phyloP scores from a whole-genome alignment of 768 basidiomycete species.

The Lyophyllum semitale region DNA sequence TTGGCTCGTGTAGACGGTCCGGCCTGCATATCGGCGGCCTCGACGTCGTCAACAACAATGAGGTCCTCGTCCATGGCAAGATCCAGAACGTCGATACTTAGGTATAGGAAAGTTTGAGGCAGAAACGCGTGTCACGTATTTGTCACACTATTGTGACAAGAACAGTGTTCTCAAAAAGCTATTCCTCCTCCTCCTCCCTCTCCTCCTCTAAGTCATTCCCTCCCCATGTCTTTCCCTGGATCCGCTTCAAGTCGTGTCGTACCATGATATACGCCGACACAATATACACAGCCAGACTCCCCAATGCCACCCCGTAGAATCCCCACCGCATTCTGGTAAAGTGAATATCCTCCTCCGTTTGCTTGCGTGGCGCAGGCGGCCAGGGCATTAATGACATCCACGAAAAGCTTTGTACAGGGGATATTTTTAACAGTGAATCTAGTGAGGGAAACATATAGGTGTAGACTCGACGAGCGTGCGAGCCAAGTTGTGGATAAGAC shows the following conservation, averaged over 20 bases:
- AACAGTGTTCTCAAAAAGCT: background rate
- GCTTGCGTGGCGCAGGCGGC: conserved; percentile 18
- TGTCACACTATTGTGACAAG: background rate
- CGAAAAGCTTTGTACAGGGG: conserved; percentile 23
- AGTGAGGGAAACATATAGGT: conserved; percentile 22
- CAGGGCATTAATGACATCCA: conserved; percentile 42
- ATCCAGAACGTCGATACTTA: background rate
- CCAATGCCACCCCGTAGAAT: conserved; percentile 50
- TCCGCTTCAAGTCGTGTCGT: background rate
- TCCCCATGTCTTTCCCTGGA: background rate
- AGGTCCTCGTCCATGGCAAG: conserved; percentile 57
- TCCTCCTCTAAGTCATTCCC: background rate
- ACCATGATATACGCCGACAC: conserved; percentile 21
- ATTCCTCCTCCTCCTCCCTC: background rate
- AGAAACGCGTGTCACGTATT: too few species aligned
- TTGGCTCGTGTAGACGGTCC: conserved; percentile 33
- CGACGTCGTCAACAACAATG: conserved; percentile 63
- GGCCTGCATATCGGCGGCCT: conserved; percentile 34
- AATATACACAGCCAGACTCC: conserved; percentile 42
- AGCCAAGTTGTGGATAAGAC: conserved; percentile 56
- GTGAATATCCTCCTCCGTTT: conserved; percentile 44
- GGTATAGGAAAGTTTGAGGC: background rate
- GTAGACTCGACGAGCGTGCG: conserved; percentile 58
- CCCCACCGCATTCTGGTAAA: conserved; percentile 54
- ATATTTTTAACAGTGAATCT: conserved; percentile 16